Conservation (phyloP, 2,329 filamentous ascomycete genomes). For the Trichoderma asperellum region DNA sequence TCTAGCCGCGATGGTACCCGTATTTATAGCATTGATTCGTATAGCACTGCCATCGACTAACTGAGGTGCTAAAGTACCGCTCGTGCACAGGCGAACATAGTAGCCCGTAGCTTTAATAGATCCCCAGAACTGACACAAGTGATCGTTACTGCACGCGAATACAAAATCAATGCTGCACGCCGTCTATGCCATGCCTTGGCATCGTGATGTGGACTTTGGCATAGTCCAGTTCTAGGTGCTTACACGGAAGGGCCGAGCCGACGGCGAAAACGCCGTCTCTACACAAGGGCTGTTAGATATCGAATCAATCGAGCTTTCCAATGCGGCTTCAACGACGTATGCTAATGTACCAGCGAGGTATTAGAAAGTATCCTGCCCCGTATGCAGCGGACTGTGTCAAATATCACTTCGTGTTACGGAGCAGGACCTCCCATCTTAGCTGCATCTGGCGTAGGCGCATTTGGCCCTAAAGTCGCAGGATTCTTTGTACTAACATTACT, state of each 20-base stretch:
- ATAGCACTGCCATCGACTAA: neutral
- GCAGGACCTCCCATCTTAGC: neutral
- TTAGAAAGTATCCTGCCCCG: neutral
- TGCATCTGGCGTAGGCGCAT: neutral
- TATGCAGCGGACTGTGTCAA: neutral
- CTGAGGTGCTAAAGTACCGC: neutral
- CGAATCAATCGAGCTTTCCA: neutral
- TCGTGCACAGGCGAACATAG: neutral
- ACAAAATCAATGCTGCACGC: neutral
- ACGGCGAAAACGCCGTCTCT: slow-evolving; percentile 9
- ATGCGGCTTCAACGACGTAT: neutral
- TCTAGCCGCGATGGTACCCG: neutral
- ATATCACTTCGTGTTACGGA: neutral
- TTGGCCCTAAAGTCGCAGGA: neutral
- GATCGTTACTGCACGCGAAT: neutral
- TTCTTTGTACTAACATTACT: neutral
- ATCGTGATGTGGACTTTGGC: neutral
- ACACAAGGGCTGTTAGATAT: neutral
- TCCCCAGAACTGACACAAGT: neutral
- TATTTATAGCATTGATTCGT: neutral
- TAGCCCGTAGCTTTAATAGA: neutral
- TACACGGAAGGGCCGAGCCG: slow-evolving; percentile 24
- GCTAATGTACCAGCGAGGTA: neutral
- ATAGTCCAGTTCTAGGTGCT: slow-evolving; percentile 15
- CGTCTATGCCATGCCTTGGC: neutral